Evolutionary conservation across 345 rosid genomes (phyloP), one percentile per base, ranked within the genome.

Genomic region (Anacardium occidentale): DNA sequence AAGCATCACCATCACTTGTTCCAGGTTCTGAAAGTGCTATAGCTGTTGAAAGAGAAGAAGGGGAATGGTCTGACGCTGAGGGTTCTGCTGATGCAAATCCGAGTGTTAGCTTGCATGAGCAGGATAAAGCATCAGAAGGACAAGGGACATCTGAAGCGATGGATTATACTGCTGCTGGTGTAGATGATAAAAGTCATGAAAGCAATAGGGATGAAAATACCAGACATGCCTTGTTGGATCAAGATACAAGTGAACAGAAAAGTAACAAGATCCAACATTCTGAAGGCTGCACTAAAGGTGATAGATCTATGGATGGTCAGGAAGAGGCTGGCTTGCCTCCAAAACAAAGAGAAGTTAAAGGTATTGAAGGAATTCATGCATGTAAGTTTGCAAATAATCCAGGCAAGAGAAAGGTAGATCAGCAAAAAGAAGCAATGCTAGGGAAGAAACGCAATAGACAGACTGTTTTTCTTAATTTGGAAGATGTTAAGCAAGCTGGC

Each of bases 371-470:
- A 56, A 93, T 80, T 79, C 81, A 90, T 81, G 89, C 91, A 21
- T 81, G 80, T 58, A 92, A 88, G 81, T 78, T 74, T 71, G 87
- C 96, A 20, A 92, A 88, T 85, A 86, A 80, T 76, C 78, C 69
- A 17, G 93, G 83, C 26, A 96, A 90, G 88, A 87, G 97, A 85
- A 95, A 86, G 86, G 83, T 91, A 63, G 98, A 95, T 74, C 89
- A 89, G 15, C 99, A 89, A 42, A 95, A 92, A 80, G 99, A 92
- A 83, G 90, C 91, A 61, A 95, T 95, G 99, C 81, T 92, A 70
- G 99, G 99, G 51, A 95, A 95, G 90, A 95, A 88, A 78, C 98
- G 99, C 48, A 87, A 78, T 80, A 82, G 99, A 66, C 97, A 96
- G 88, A 96, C 96, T 45, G 71, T 91, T 91, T 86, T 96, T 83